Percentiles rank a stretch among this genome's conserved stretches.
Evolutionary conservation across 2,329 filamentous ascomycete genomes (phyloP).

Genomic region (Juglanconis juglandina): DNA sequence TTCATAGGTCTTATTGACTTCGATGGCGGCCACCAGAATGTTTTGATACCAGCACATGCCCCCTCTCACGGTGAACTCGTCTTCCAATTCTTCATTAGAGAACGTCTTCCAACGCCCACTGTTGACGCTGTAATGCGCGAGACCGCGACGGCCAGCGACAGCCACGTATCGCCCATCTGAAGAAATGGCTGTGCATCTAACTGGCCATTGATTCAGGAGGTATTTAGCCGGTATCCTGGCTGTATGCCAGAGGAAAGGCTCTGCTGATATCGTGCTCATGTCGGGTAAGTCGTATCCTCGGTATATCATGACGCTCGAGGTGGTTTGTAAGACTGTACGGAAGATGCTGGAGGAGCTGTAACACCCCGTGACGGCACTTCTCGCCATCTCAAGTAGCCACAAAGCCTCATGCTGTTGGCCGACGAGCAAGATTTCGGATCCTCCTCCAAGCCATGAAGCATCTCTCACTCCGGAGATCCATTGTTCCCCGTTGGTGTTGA

Average conservation of each 20-base stretch:
- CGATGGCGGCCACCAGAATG: constrained; percentile 88
- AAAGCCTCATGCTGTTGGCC: constrained; percentile 70
- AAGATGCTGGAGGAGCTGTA: constrained; percentile 90
- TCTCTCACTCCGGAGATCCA: constrained; percentile 80
- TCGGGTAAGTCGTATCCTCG: constrained; percentile 89
- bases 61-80: constrained; percentile 86
- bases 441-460: constrained; percentile 83
- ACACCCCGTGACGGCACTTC: constrained; percentile 88
- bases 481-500: constrained; percentile 67
- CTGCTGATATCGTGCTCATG: constrained; percentile 84
- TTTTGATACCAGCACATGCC: constrained; percentile 99
- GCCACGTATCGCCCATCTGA: constrained; percentile 91
- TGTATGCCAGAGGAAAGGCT: constrained; percentile 93
- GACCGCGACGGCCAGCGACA: constrained; percentile 85
- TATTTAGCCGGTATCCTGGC: constrained; percentile 82
- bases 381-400: constrained; percentile 87
- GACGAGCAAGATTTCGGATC: constrained; percentile 78
- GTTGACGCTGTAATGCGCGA: constrained; percentile 93
- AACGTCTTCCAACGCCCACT: constrained; percentile 97
- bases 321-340: constrained; percentile 83
- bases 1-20: constrained; percentile 77
- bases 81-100: constrained; percentile 73
- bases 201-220: constrained; percentile 89
- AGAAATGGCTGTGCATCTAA: constrained; percentile 81
- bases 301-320: constrained; percentile 85